A percentile compares a stretch with the other conserved stretches of the same genome.
Evolutionary conservation across 306 rosid genomes (phyloP).

Genomic region (Dalbergia cultrata): DNA sequence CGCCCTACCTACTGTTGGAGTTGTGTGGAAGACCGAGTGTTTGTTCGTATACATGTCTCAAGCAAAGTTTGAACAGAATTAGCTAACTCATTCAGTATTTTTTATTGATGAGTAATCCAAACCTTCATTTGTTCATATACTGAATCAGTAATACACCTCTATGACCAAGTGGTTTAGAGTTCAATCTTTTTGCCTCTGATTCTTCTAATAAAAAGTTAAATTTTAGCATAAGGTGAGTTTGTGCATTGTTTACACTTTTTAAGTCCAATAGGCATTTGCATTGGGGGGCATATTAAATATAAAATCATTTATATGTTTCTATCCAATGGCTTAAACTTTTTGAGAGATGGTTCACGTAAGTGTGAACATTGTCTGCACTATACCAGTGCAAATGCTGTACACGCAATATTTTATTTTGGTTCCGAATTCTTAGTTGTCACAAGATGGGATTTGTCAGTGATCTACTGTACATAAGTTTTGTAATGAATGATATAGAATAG

Average conservation of each 20-base stretch:
- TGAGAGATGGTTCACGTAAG: too few relatives aligned
- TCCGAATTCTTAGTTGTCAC: conserved; percentile 5
- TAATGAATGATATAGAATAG: neutral
- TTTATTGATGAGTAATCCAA: neutral
- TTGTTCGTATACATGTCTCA: conserved; percentile 2
- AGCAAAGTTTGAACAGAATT: neutral
- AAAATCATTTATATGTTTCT: too few relatives aligned
- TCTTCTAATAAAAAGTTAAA: too few relatives aligned
- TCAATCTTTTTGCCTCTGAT: too few relatives aligned
- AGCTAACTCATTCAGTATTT: neutral
- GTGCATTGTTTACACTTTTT: too few relatives aligned
- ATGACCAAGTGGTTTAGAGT: too few relatives aligned
- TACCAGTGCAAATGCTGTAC: too few relatives aligned
- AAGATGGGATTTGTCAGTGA: neutral
- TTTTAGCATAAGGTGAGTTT: too few relatives aligned
- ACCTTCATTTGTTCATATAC: neutral
- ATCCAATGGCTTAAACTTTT: too few relatives aligned
- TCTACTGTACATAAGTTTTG: neutral
- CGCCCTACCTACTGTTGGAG: neutral
- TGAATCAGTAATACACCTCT: conserved; percentile 1
- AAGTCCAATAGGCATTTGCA: too few relatives aligned
- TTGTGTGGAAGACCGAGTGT: neutral
- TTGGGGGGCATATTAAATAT: too few relatives aligned
- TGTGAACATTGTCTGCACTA: too few relatives aligned
- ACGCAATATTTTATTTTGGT: neutral